Evolutionary conservation across 2,329 filamentous ascomycete genomes (phyloP).

Genomic region (Cladosporium sp.): DNA sequence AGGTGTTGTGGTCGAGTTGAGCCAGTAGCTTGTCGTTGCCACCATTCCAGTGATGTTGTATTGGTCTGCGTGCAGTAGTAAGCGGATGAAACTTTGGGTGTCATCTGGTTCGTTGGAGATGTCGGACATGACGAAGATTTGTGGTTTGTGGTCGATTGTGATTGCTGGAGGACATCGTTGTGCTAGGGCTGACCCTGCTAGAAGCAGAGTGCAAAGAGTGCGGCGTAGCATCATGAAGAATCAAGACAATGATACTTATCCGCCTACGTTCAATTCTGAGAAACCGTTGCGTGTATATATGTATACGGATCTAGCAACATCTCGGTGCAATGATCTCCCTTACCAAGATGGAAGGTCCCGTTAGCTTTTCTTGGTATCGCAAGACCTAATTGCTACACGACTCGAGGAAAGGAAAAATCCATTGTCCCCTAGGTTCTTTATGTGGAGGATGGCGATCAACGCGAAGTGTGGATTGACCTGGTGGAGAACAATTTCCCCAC

Average conservation of each 20-base stretch:
- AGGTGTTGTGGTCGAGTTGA: slow-evolving; percentile 22
- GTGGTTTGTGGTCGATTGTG: slow-evolving; percentile 18
- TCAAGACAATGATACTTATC: not conserved
- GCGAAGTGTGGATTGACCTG: not conserved
- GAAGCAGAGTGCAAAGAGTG: not conserved
- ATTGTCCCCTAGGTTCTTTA: too few species aligned
- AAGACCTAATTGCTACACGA: too few species aligned
- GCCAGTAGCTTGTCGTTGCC: slow-evolving; percentile 24
- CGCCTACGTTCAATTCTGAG: too few species aligned
- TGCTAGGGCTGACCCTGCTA: not conserved
- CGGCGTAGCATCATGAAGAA: not conserved
- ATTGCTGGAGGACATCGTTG: slow-evolving; percentile 18
- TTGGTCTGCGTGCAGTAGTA: slow-evolving; percentile 23
- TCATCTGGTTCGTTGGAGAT: slow-evolving; percentile 29
- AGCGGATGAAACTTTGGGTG: slow-evolving; percentile 24
- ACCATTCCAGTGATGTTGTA: slow-evolving; percentile 25
- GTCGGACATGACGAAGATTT: slow-evolving; percentile 27
- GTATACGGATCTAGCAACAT: not conserved
- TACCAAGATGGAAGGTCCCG: not conserved
- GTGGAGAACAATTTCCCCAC: not conserved
- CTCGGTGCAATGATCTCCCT: not conserved
- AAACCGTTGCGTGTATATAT: not conserved
- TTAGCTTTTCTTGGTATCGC: not conserved
- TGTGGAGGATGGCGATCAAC: too few species aligned
- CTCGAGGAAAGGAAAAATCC: too few species aligned